Conservation (phyloP, 2,329 filamentous ascomycete species). For the Beauveria scarabaeidicola region DNA sequence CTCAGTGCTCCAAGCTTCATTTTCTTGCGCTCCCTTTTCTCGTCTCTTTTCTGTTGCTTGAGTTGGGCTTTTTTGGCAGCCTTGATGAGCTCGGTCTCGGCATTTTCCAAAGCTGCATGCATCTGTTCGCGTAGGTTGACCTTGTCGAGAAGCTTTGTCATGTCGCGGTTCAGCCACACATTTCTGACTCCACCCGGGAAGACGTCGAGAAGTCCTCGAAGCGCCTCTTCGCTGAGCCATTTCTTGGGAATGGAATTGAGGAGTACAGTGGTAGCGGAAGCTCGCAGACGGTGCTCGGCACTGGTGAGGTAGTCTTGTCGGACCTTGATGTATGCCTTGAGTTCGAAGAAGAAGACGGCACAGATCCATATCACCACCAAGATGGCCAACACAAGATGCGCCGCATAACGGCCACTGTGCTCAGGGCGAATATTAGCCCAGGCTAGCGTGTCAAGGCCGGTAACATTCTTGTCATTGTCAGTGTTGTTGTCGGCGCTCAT, state of each 20-base stretch:
- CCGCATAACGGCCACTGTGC: constrained; percentile 67
- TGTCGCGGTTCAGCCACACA: constrained; percentile 92
- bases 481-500: constrained; percentile 27
- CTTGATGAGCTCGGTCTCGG: constrained; percentile 78
- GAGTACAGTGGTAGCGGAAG: constrained; percentile 90
- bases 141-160: constrained; percentile 75
- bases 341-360: constrained; percentile 75
- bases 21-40: constrained; percentile 54
- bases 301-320: constrained; percentile 92
- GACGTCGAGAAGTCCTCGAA: constrained; percentile 83
- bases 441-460: constrained; percentile 71
- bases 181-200: constrained; percentile 93
- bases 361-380: constrained; percentile 76
- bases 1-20: constrained; percentile 39
- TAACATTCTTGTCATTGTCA: constrained; percentile 23
- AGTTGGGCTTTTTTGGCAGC: constrained; percentile 69
- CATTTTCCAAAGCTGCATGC: constrained; percentile 64
- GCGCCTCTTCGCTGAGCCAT: constrained; percentile 77
- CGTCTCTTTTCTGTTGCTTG: constrained; percentile 56
- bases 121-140: constrained; percentile 66
- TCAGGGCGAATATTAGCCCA: constrained; percentile 74
- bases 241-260: constrained; percentile 85
- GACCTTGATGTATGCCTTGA: constrained; percentile 82
- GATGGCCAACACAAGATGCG: constrained; percentile 73
- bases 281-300: constrained; percentile 84